phyloP scores from a whole-genome alignment of 768 basidiomycete species.

The Panus rudis region DNA sequence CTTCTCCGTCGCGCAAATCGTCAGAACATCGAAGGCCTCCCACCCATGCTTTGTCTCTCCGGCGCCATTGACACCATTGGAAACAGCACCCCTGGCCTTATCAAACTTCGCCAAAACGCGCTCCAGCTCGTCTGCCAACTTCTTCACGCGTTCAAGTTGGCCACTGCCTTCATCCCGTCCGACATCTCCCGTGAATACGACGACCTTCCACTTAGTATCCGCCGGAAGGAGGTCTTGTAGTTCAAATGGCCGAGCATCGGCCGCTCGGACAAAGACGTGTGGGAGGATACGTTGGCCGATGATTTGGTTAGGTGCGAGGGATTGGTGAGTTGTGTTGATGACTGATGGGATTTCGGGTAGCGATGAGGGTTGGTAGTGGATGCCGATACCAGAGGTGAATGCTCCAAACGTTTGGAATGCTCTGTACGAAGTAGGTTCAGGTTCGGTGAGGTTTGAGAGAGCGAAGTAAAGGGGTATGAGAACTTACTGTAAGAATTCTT shows the following conservation, averaged over 20 bases:
- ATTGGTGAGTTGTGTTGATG: conserved; percentile 29
- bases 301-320: conserved; percentile 31
- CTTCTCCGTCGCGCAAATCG: conserved; percentile 33
- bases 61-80: too few species aligned
- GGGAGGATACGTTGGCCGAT: conserved; percentile 47
- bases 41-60: conserved; percentile 22
- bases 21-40: conserved; percentile 37
- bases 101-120: conserved; percentile 15
- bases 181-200: conserved; percentile 37
- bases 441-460: not conserved
- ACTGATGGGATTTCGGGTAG: conserved; percentile 10
- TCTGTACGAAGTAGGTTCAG: conserved; percentile 17
- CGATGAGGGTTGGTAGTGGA: conserved; percentile 39
- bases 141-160: conserved; percentile 14
- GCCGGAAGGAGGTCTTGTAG: conserved; percentile 43
- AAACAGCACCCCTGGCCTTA: too few species aligned
- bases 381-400: conserved; percentile 42
- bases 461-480: not conserved
- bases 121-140: conserved; percentile 14
- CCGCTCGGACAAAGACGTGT: conserved; percentile 38
- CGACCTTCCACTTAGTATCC: conserved; percentile 42
- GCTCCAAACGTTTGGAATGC: conserved; percentile 38
- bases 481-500: conserved; percentile 38
- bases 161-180: conserved; percentile 14
- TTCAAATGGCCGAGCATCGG: conserved; percentile 39